Evolutionary conservation across 805 yeast species (phyloP), one percentile per base, ranked within the genome.

Genomic region (Huiozyma sinensis): DNA sequence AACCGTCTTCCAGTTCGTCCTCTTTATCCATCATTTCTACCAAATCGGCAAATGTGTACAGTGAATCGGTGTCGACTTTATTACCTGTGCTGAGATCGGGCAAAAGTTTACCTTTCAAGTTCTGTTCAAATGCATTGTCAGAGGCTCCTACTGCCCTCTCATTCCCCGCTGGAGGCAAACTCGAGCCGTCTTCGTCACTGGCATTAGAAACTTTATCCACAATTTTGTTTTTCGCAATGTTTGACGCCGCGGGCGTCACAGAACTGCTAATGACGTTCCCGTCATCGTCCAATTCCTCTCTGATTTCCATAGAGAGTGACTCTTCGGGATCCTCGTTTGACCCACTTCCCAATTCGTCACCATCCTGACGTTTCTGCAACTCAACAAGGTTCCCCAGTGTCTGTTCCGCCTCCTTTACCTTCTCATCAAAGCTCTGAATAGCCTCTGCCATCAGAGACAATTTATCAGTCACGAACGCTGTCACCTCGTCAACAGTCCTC

Each of bases 281-380:
- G n/a, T 83, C 79, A 0, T 85, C 95, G 60, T 88, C 95, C 34
- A 89, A 61, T 43, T 79, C 83, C 56, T 88, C 97, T 43, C 79
- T 70, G 24, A 89, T 89, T 45, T 88, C 96, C 78, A 87, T 77
- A 27, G 84, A 66, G 24, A 17, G 24, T 17, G 24, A 4, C 24
- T 17, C 24, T 17, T 17, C 24, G 1, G 86, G 88, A 3, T 67
- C 76, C 24, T 66, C 65, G 27, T 42, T 43, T 7, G 7, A 9
- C 29, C 5, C 8, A 7, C 12, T 30, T 10, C 8, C 28, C 11
- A 24, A 6, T 8, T n/a, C 40, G 7, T 2, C 29, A 12, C 41
- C 33, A 12, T 28, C 8, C 13, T n/a, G 12, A 2, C 12, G 37
- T 9, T 31, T 31, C 33, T 31, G 9, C n/a, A 31, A 11, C 12